Evolutionary conservation across 495 filamentous ascomycete species (phyloP).

Genomic region (Daldinia childiae): DNA sequence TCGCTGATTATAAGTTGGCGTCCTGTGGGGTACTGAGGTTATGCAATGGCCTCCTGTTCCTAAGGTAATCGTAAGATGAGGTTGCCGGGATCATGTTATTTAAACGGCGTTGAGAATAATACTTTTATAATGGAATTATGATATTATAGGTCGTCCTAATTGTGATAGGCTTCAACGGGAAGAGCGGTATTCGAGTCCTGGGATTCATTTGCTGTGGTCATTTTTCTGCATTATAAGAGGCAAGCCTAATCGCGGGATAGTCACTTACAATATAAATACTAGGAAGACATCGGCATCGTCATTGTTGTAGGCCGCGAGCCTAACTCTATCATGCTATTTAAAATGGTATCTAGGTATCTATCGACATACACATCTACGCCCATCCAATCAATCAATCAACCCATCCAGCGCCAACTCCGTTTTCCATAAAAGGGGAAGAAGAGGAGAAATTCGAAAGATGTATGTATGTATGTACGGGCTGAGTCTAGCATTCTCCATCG

Average conservation of each 20-base stretch:
- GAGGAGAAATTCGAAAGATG: neutral
- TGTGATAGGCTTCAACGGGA: too few relatives aligned
- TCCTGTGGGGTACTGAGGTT: neutral
- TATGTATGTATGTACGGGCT: neutral
- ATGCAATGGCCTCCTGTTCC: too few relatives aligned
- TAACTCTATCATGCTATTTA: constrained; percentile 4
- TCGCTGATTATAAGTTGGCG: neutral
- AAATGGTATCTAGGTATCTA: constrained; percentile 3
- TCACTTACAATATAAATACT: neutral
- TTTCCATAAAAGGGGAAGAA: neutral
- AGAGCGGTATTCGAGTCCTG: too few relatives aligned
- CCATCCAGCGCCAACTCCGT: neutral
- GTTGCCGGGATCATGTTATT: too few relatives aligned
- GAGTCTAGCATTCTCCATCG: neutral
- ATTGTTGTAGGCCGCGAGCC: neutral
- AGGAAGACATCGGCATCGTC: neutral
- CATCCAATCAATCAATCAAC: neutral
- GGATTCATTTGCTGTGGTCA: too few relatives aligned
- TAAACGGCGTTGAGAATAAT: too few relatives aligned
- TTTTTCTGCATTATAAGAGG: neutral
- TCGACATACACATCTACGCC: neutral
- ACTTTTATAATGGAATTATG: too few relatives aligned
- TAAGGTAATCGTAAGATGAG: too few relatives aligned
- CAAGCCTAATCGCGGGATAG: neutral
- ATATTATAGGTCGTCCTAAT: too few relatives aligned